phyloP scores from a whole-genome alignment of 1,284 basidiomycete genomes.

The Boletus sp. region DNA sequence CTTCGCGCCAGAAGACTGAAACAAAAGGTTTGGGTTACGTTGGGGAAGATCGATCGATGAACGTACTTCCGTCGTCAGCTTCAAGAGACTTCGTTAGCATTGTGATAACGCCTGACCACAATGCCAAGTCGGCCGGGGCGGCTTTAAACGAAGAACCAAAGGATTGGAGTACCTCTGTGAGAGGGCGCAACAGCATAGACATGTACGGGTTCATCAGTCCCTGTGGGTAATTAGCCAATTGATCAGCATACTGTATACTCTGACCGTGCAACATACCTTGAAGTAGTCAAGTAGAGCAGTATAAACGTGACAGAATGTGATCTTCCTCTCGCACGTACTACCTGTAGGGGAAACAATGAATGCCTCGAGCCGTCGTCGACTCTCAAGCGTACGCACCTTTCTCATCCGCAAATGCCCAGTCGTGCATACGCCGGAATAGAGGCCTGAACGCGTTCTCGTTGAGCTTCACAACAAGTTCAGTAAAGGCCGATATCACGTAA shows the following conservation, averaged over 20 bases:
- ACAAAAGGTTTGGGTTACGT: neutral
- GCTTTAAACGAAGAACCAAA: constrained; percentile 32
- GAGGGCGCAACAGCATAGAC: constrained; percentile 68
- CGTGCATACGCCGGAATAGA: constrained; percentile 86
- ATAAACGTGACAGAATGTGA: constrained; percentile 74
- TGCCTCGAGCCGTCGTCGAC: neutral
- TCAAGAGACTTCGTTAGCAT: constrained; percentile 69
- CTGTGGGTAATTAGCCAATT: constrained; percentile 36
- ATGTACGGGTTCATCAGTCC: constrained; percentile 90
- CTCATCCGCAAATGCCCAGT: constrained; percentile 84
- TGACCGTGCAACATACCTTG: constrained; percentile 52
- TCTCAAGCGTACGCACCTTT: constrained; percentile 39
- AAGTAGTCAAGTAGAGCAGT: constrained; percentile 76
- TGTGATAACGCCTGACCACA: constrained; percentile 68
- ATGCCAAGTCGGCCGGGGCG: constrained; percentile 29
- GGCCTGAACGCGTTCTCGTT: constrained; percentile 93
- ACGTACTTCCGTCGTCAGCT: constrained; percentile 78
- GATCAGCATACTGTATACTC: neutral
- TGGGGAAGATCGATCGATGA: neutral
- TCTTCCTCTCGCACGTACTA: constrained; percentile 46
- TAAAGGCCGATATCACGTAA: constrained; percentile 70
- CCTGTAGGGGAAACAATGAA: constrained; percentile 20
- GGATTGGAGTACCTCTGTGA: constrained; percentile 59
- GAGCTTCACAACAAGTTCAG: constrained; percentile 87
- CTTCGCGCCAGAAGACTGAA: constrained; percentile 84